Evolutionary conservation across 208 protist genomes (phyloP).

Genomic region (Trypanosoma scelopori): DNA sequence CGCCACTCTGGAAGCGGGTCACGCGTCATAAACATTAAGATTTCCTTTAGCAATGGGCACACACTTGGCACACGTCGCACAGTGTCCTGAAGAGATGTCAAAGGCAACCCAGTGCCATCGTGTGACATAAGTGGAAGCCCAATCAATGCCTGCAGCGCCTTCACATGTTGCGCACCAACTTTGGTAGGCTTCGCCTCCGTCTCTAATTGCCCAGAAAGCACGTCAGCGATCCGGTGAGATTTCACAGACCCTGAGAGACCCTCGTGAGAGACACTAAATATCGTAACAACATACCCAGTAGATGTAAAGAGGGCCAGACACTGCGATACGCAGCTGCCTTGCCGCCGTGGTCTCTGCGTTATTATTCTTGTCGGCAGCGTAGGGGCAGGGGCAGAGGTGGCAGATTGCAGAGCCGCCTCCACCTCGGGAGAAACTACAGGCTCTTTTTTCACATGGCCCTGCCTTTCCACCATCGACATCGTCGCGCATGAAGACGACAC

Average conservation of each 20-base stretch:
- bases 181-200: background rate
- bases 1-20: slow-evolving; percentile 55
- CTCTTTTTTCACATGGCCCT: background rate
- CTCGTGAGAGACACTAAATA: slow-evolving; percentile 11
- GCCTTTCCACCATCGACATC: background rate
- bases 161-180: slow-evolving; percentile 9
- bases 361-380: too few relatives aligned
- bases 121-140: background rate
- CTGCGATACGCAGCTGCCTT: background rate
- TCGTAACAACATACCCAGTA: slow-evolving; percentile 27
- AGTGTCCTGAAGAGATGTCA: slow-evolving; percentile 11
- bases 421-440: background rate
- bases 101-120: background rate
- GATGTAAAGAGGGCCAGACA: slow-evolving; percentile 26
- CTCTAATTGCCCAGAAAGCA: slow-evolving; percentile 15
- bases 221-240: slow-evolving; percentile 10
- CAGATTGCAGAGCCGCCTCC: background rate
- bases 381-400: too few relatives aligned
- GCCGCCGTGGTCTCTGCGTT: background rate
- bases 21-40: slow-evolving; percentile 45
- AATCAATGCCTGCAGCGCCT: slow-evolving; percentile 2
- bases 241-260: background rate
- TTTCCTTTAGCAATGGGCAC: slow-evolving; percentile 26
- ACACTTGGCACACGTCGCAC: slow-evolving; percentile 16
- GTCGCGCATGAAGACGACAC: too few relatives aligned